phyloP scores from a whole-genome alignment of 768 basidiomycete species.

The Lactifluus subvellereus region DNA sequence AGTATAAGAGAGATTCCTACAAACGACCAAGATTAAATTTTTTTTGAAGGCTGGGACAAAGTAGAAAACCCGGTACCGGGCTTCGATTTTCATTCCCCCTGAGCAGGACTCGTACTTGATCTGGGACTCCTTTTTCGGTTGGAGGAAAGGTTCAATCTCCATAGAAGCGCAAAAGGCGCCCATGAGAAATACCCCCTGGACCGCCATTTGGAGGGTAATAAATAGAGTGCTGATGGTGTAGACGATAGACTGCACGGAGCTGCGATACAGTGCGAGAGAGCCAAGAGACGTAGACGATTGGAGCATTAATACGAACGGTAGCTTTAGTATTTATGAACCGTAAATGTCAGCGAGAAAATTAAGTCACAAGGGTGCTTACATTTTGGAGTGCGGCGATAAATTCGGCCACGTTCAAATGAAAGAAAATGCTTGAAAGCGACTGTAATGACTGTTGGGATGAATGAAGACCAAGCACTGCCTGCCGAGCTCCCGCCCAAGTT shows the following conservation, averaged over 20 bases:
- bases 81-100: slow-evolving; percentile 65
- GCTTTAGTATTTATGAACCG: slow-evolving; percentile 37
- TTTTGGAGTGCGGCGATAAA: slow-evolving; percentile 63
- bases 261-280: slow-evolving; percentile 75
- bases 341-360: slow-evolving; percentile 13
- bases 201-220: slow-evolving; percentile 65
- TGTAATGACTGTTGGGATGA: slow-evolving; percentile 31
- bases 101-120: slow-evolving; percentile 43
- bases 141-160: slow-evolving; percentile 59
- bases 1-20: slow-evolving; percentile 60
- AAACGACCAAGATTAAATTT: neutral
- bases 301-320: slow-evolving; percentile 67
- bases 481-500: slow-evolving; percentile 65
- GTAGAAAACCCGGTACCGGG: slow-evolving; percentile 43
- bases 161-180: slow-evolving; percentile 79
- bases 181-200: slow-evolving; percentile 82
- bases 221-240: slow-evolving; percentile 58
- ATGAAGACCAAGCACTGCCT: slow-evolving; percentile 53
- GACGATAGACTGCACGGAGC: slow-evolving; percentile 66
- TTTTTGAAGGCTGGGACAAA: neutral
- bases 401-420: slow-evolving; percentile 58
- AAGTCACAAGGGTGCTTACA: slow-evolving; percentile 37
- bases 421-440: slow-evolving; percentile 36
- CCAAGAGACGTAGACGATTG: slow-evolving; percentile 73
- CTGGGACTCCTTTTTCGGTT: slow-evolving; percentile 50